Base-by-base conservation (phyloP, 2,329 filamentous ascomycete species). In the Diaporthe vexans region DNA sequence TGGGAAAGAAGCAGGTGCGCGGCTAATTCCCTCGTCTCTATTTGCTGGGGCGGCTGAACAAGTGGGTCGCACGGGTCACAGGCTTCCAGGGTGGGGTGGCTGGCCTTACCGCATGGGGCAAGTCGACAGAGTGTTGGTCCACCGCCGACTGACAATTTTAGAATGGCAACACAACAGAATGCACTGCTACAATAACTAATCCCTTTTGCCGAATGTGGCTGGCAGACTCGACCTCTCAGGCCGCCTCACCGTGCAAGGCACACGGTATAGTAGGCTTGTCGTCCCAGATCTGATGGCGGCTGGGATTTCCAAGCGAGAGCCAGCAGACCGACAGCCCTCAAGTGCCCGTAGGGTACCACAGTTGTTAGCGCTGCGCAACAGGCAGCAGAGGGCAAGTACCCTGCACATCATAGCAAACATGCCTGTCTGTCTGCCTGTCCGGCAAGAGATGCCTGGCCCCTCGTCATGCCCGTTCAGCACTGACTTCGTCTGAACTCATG, bases 11-110 rank as follows among this genome's bases (percentile, higher is more conserved):
- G 40, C 24, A 56, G 35, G 48, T 72, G 70, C 70, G 70, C 70
- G 70, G 70, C 70, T 72, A 72, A 72, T 54, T 15, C 46, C 21
- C 11, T 6, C 46, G 6, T 43, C 13, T 33, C 19, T 2, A 72
- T 72, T 72, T 9, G 70, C 48, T 51, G 57, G 19, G 8, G 70
- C 70, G 70, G 46, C 70, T 63, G 70, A 72, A 46, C 35, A 63
- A 63, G 57, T 61, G 70, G 70, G 57, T 19, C 46, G 26, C 24
- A 37, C 40, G 37, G 43, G 24, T 43, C 11, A n/a, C 69, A 21
- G 15, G 19, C 52, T 52, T 43, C 61, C 63, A 68, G 46, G 26
- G 46, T 70, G 35, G 59, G 10, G 11, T 33, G n/a, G 24, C 40
- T 48, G 59, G 59, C 24, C 19, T 52, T 67, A 33, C 63, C 33